Evolutionary conservation across 257 asterid genomes (phyloP), one percentile per base, ranked within the genome.

Genomic region (Nicotiana paniculata): DNA sequence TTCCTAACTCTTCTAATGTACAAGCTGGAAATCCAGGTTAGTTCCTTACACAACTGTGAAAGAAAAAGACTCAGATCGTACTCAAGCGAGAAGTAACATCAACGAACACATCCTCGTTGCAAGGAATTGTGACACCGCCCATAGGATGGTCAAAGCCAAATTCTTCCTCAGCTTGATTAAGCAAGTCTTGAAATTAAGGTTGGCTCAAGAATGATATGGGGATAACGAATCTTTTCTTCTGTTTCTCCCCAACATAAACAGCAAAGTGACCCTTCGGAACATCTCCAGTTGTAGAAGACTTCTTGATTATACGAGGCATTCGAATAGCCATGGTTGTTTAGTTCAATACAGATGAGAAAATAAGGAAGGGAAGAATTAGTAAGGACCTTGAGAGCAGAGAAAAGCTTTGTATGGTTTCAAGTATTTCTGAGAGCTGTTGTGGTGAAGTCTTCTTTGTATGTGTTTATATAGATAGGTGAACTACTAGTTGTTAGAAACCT

Each of bases 41-140:
- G 24, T 5, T 74, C 9, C 48, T 3, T 48, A 48, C 26, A 48
- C 24, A 74, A 46, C 6, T 24, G 62, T 74, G 4, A 13, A 24
- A 48, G 24, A 6, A 48, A 74, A 48, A 26, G 1, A 3, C 24
- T 46, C 61, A 72, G 39, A 72, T 46, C 61, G 24, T 72, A 72
- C 18, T 21, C 79, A 92, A 79, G 5, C 54, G 77, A 28, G 89
- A 84, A 9, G 88, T 83, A 64, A 89, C n/a, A 77, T 85, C 35
- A 10, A 68, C 10, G 61, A 92, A 92, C n/a, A 77, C 35, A 16
- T 85, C 88, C 54, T 83, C 81, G 58, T 80, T 58, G 7, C 46
- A 37, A 2, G 46, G 46, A 37, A 37, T 6, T 1, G 46, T 37
- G 46, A 37, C 2, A 37, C 9, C 46, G 6, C 46, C 46, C 46